Evolutionary conservation across 495 filamentous ascomycete genomes (phyloP).

Genomic region (Hypoxylon fuscum): DNA sequence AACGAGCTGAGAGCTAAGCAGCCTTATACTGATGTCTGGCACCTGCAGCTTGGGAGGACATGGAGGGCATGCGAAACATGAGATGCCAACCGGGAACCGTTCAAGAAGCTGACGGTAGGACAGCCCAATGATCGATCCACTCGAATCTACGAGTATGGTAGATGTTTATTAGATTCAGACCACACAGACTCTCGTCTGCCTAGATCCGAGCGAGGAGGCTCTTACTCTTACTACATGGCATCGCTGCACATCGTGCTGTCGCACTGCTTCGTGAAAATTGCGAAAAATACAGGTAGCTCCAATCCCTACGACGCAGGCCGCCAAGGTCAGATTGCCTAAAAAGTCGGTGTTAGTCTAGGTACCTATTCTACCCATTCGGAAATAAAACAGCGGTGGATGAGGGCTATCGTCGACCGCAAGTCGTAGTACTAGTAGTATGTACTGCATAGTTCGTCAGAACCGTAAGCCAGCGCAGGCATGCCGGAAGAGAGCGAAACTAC

Average conservation of each 20-base stretch:
- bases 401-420: slow-evolving; percentile 32
- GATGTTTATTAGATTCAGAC: slow-evolving; percentile 23
- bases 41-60: slow-evolving; percentile 37
- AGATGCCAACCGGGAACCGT: slow-evolving; percentile 30
- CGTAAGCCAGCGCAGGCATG: slow-evolving; percentile 17
- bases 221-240: too few species aligned
- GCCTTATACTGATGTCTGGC: slow-evolving; percentile 41
- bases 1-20: slow-evolving; percentile 41
- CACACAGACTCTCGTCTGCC: slow-evolving; percentile 10
- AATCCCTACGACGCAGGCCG: slow-evolving; percentile 1
- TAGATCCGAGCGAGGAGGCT: slow-evolving; percentile 15
- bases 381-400: slow-evolving; percentile 27
- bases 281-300: slow-evolving; percentile 2
- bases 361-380: slow-evolving; percentile 8
- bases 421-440: slow-evolving; percentile 16
- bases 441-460: slow-evolving; percentile 17
- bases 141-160: slow-evolving; percentile 28
- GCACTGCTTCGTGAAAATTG: slow-evolving; percentile 1
- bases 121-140: slow-evolving; percentile 23
- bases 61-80: slow-evolving; percentile 39
- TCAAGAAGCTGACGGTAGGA: slow-evolving; percentile 25
- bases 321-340: slow-evolving; percentile 16
- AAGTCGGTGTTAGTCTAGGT: slow-evolving; percentile 13
- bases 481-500: slow-evolving; percentile 18
- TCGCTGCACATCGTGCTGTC: slow-evolving; percentile 20